Evolutionary conservation across 192 early-diverging fungal genomes (phyloP).

Genomic region (Coemansia sp.): DNA sequence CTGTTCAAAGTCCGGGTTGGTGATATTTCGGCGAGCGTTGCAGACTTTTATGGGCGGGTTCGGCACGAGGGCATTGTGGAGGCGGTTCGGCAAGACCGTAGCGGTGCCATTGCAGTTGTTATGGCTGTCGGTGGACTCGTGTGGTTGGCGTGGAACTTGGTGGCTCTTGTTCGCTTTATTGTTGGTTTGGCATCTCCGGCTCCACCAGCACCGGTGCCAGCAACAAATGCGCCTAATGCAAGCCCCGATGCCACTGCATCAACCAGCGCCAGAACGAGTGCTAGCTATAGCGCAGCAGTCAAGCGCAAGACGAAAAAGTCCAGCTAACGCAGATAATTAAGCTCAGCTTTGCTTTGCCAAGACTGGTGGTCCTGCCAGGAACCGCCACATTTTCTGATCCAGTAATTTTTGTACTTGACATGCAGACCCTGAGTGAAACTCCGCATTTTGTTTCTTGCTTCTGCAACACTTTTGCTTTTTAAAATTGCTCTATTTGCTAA

Average conservation of each 20-base stretch:
- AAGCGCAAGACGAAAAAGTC: conserved; percentile 24
- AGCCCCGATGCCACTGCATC: not conserved
- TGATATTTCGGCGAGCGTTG: conserved; percentile 31
- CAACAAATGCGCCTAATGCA: not conserved
- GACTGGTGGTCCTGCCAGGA: not conserved
- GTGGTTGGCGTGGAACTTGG: conserved; percentile 43
- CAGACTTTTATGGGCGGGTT: conserved; percentile 16
- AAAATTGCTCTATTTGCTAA: conserved; percentile 3
- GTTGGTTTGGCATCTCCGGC: conserved; percentile 4
- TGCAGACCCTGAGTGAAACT: not conserved
- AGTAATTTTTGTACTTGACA: not conserved
- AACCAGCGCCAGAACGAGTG: conserved; percentile 5
- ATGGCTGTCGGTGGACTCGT: conserved; percentile 32
- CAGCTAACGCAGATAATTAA: not conserved
- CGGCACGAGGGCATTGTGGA: conserved; percentile 18
- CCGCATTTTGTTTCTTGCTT: conserved; percentile 4
- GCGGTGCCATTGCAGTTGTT: conserved; percentile 29
- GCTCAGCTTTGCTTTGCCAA: not conserved
- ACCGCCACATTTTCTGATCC: not conserved
- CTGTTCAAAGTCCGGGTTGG: conserved; percentile 31
- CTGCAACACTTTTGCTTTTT: not conserved
- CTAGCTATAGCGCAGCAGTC: conserved; percentile 1
- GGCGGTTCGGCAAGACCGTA: conserved; percentile 30
- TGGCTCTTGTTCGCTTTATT: conserved; percentile 18
- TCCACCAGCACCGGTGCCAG: conserved; percentile 3